phyloP scores from a whole-genome alignment of 495 filamentous ascomycete species.

The Aspergillus mulundensis region DNA sequence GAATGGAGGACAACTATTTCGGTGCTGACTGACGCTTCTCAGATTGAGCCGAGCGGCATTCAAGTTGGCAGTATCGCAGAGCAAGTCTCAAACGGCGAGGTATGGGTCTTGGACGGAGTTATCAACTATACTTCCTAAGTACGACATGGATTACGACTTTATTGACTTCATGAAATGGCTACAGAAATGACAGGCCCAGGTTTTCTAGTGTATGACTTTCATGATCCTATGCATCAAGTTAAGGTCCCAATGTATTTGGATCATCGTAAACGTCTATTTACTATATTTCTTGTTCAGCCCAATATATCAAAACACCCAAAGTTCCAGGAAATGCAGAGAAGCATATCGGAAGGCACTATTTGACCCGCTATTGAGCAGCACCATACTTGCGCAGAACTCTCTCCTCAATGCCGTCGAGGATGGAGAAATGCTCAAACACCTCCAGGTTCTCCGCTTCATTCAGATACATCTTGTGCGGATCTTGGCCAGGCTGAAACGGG shows the following conservation, averaged over 20 bases:
- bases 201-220: not conserved
- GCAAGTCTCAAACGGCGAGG: constrained; percentile 78
- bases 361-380: not conserved
- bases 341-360: not conserved
- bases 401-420: constrained; percentile 81
- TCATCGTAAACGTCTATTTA: not conserved
- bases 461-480: constrained; percentile 89
- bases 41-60: constrained; percentile 79
- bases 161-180: not conserved
- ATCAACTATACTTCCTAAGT: constrained; percentile 51
- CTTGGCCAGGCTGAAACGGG: constrained; percentile 90
- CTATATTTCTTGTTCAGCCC: not conserved
- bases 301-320: not conserved
- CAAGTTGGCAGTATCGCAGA: constrained; percentile 68
- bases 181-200: not conserved
- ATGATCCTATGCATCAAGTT: not conserved
- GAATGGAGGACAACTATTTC: not conserved
- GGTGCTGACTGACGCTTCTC: constrained; percentile 13
- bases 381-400: constrained; percentile 59
- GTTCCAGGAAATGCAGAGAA: not conserved
- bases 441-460: constrained; percentile 93
- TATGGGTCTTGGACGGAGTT: constrained; percentile 69
- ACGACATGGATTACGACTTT: constrained; percentile 17
- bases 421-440: constrained; percentile 87
- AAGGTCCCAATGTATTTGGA: not conserved